phyloP scores from a whole-genome alignment of 2,329 filamentous ascomycete genomes.

The Albophoma yamanashiensis region DNA sequence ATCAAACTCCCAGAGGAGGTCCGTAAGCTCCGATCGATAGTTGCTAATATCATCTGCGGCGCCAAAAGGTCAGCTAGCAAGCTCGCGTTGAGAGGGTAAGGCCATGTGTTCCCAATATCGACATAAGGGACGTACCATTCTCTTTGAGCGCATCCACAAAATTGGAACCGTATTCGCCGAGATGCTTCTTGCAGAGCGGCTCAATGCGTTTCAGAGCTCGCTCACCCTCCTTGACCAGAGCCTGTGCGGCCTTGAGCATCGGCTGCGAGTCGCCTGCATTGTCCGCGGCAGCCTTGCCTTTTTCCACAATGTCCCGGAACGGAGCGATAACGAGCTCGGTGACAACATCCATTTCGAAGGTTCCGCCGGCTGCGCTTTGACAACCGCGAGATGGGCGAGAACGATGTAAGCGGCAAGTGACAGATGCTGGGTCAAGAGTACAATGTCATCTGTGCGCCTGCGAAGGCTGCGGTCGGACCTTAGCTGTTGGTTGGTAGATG shows the following conservation, averaged over 20 bases:
- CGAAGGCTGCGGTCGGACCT: background rate
- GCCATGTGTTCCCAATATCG: background rate
- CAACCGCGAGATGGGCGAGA: background rate
- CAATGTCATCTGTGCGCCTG: background rate
- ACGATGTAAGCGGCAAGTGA: background rate
- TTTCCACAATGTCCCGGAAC: constrained; percentile 42
- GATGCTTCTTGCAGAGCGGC: constrained; percentile 36
- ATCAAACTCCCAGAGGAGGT: constrained; percentile 46
- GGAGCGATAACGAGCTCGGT: constrained; percentile 35
- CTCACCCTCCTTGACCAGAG: constrained; percentile 36
- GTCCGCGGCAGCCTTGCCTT: constrained; percentile 33
- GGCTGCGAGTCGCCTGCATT: constrained; percentile 33
- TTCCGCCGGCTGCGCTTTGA: background rate
- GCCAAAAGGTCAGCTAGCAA: background rate
- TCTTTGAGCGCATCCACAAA: constrained; percentile 43
- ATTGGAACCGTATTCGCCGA: constrained; percentile 35
- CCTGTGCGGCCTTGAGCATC: constrained; percentile 40
- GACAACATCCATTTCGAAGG: constrained; percentile 25
- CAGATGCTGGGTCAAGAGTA: background rate
- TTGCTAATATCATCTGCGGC: constrained; percentile 36
- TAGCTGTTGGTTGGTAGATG: background rate
- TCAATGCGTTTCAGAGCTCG: constrained; percentile 39
- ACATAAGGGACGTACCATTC: constrained; percentile 29
- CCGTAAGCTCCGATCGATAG: constrained; percentile 34
- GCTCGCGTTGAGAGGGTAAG: background rate